Base-by-base conservation (phyloP, 176 grass and related monocot genomes). In the Musa beccarii region DNA sequence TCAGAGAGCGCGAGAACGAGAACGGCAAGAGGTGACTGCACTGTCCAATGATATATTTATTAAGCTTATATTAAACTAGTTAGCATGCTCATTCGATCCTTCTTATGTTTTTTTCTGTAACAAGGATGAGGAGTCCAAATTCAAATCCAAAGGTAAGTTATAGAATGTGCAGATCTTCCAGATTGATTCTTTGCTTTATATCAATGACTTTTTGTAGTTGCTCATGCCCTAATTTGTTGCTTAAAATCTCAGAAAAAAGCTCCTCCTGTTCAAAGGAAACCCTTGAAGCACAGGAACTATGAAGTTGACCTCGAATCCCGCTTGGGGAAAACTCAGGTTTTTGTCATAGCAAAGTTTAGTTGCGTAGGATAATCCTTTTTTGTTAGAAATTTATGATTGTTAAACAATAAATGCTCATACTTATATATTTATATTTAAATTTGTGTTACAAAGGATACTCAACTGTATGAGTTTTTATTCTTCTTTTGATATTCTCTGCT, bases 311-410 rank as follows among this genome's bases (percentile, higher is more conserved):
- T 92, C 55, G 90, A 99, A 76, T 94, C 90, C 66, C 88, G 91
- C 75, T 85, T 99, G n/a, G 95, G 95, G 26, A 94, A 99, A 83
- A 94, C 95, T 63, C 91, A 99, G 91, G 95, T 94, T 81, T 94
- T 81, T 54, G 79, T 82, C 12, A 8, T 26, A 51, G 8, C 57
- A 59, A 11, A 3, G 13, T 23, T 80, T 23, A 2, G 19, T 63
- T 43, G 23, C 12, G 11, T 9, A 43, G 34, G 34, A 43, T 43
- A 43, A 43, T 43, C 34, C 34, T 43, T 43, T 43, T 6, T 43
- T 43, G 34, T 43, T 43, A 43, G 34, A 43, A 43, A 43, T 43
- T 43, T 43, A 43, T 43, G 34, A 43, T 43, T 43, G 34, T 43
- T 43, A 43, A 43, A 43, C 34, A 43, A 43, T 43, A 43, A 43